phyloP scores from a whole-genome alignment of 805 yeast genomes.

The Schizosaccharomyces japonicus region DNA sequence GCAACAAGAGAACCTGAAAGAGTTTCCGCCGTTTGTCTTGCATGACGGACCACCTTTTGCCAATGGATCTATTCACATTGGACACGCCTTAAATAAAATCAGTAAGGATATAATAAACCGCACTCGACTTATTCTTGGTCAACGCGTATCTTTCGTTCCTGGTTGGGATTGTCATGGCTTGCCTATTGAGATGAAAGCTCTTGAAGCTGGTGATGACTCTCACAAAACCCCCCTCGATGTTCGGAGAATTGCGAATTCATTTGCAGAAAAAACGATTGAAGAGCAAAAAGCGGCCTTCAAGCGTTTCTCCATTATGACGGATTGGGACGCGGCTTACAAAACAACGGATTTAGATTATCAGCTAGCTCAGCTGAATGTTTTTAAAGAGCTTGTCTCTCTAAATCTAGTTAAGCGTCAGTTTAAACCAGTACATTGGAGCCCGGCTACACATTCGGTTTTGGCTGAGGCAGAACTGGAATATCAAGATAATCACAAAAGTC shows the following conservation, averaged over 20 bases:
- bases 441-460: conserved; percentile 75
- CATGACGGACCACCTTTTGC: conserved; percentile 99
- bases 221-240: conserved; percentile 25
- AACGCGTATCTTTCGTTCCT: conserved; percentile 48
- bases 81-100: conserved; percentile 71
- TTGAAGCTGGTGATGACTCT: conserved; percentile 23
- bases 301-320: conserved; percentile 58
- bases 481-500: conserved; percentile 42
- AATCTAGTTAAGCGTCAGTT: conserved; percentile 60
- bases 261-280: conserved; percentile 45
- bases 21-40: conserved; percentile 32
- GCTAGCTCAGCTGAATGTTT: conserved; percentile 45
- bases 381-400: conserved; percentile 36
- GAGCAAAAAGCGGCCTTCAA: conserved; percentile 41
- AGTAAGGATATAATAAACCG: conserved; percentile 69
- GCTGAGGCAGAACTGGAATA: conserved; percentile 95
- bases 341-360: conserved; percentile 58
- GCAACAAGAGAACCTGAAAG: conserved; percentile 19
- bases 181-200: conserved; percentile 79
- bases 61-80: conserved; percentile 69
- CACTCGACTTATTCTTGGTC: conserved; percentile 37
- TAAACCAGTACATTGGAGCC: conserved; percentile 95
- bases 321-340: conserved; percentile 48
- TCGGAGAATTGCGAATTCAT: conserved; percentile 38
- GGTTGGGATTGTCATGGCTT: conserved; percentile 99